Base-by-base conservation (phyloP, 805 yeast genomes). In the Pichia nanzhaoensis region DNA sequence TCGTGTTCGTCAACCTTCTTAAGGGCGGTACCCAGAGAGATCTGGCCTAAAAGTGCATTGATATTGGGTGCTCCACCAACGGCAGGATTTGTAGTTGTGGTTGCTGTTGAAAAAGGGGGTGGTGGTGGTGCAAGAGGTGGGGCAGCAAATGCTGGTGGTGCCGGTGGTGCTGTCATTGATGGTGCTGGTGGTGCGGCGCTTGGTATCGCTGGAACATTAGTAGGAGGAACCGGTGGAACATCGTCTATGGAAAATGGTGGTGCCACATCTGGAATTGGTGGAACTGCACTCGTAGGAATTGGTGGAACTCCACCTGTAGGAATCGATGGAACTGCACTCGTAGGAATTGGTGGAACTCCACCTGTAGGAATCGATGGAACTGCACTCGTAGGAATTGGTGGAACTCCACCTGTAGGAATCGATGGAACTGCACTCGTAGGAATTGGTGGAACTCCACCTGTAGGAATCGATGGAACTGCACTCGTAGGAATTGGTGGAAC, bases 11-110 rank as follows among this genome's bases (percentile, higher is more conserved):
- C 67, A 3, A 80, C 84, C 53, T 67, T 77, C 48, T 66, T 72
- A 57, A 80, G 68, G 2, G 68, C 41, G 33, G 61, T 68, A 3
- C 87, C 87, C 1, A 72, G 65, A 10, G 67, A 65, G 42, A 80
- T 80, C 57, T 80, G 80, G 3, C 81, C 80, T 43, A 81, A 64
- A 21, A 81, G 59, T 36, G 69, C 64, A 22, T 60, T 60, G 20
- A 66, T 61, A 13, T 62, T 44, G 0, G 69, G 57, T 5, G 63
- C 63, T 5, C 61, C 51, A 10, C 65, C 53, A 3, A 61, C 52
- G 3, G 65, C 54, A 20, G 66, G 56, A 10, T 73, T 67, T 6
- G 70, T 57, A 5, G 66, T 59, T n/a, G 65, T 57, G 24, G 67
- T 56, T 6, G 70, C 66, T 5, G 70, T 60, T n/a, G 57, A 47